Evolutionary conservation across 306 rosid genomes (phyloP).

Genomic region (Vigna nakashimae): DNA sequence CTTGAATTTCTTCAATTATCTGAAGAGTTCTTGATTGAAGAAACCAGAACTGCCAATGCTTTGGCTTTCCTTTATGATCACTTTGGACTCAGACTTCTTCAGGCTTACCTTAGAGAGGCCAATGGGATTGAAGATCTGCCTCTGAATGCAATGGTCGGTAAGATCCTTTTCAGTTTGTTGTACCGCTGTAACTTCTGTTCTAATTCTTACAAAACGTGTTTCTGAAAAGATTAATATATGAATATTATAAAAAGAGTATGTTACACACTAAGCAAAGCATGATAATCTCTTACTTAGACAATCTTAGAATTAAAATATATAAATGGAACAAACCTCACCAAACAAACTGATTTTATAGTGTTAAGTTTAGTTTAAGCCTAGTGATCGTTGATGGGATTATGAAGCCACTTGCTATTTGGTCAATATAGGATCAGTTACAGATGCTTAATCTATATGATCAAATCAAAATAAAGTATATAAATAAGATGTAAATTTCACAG

Average conservation of each 20-base stretch:
- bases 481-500: too few relatives aligned
- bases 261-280: conserved; percentile 25
- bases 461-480: too few relatives aligned
- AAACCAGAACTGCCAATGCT: conserved; percentile 72
- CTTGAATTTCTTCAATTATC: conserved; percentile 84
- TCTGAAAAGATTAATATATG: conserved; percentile 11
- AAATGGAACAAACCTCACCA: too few relatives aligned
- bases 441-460: too few relatives aligned
- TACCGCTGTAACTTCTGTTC: conserved; percentile 11
- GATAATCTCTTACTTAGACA: neutral
- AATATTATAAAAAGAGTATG: neutral
- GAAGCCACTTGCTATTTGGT: too few relatives aligned
- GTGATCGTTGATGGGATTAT: too few relatives aligned
- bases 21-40: conserved; percentile 72
- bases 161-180: conserved; percentile 56
- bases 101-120: conserved; percentile 84
- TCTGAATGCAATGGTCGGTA: conserved; percentile 99
- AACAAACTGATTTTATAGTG: too few relatives aligned
- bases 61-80: conserved; percentile 90
- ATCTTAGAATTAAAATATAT: too few relatives aligned
- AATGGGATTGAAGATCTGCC: conserved; percentile 76
- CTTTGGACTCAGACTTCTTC: conserved; percentile 89
- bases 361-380: too few relatives aligned
- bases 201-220: conserved; percentile 6
- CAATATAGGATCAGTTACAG: too few relatives aligned